Evolutionary conservation across 2,329 filamentous ascomycete genomes (phyloP).

Genomic region (Pseudogymnoascus sp.): DNA sequence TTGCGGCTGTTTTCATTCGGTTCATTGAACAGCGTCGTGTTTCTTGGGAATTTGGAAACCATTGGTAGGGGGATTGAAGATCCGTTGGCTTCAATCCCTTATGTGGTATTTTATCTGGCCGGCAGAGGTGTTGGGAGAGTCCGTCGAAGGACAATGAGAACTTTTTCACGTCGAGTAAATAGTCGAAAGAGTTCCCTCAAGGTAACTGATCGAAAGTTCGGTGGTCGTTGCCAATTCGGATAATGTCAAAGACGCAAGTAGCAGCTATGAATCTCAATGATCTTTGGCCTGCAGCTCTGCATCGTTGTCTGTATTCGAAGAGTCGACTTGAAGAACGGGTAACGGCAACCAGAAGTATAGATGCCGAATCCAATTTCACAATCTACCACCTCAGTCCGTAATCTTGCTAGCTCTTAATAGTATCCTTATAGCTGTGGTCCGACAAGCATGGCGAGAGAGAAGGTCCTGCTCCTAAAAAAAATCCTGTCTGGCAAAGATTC

Average conservation of each 20-base stretch:
- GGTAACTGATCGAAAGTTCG: neutral
- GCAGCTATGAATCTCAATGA: neutral
- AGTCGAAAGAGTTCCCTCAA: neutral
- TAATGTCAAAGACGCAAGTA: neutral
- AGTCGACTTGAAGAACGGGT: neutral
- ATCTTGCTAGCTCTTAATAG: neutral
- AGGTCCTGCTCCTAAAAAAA: slow-evolving; percentile 2
- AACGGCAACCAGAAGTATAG: neutral
- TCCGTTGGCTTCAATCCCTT: neutral
- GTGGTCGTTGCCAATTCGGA: neutral
- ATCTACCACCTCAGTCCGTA: neutral
- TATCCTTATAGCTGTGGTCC: neutral
- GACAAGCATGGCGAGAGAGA: neutral
- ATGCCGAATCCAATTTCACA: slow-evolving; percentile 1
- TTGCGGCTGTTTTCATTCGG: neutral
- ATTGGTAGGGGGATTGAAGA: slow-evolving; percentile 3
- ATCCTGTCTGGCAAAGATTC: neutral
- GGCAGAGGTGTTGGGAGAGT: neutral
- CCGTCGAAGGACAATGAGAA: neutral
- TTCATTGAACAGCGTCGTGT: neutral
- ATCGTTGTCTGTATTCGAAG: neutral
- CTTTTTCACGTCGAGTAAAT: neutral
- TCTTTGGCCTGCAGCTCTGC: neutral
- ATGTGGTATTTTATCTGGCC: neutral
- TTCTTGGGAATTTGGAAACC: neutral